Conservation (phyloP, 139 green algal genomes). For the Chara braunii region DNA sequence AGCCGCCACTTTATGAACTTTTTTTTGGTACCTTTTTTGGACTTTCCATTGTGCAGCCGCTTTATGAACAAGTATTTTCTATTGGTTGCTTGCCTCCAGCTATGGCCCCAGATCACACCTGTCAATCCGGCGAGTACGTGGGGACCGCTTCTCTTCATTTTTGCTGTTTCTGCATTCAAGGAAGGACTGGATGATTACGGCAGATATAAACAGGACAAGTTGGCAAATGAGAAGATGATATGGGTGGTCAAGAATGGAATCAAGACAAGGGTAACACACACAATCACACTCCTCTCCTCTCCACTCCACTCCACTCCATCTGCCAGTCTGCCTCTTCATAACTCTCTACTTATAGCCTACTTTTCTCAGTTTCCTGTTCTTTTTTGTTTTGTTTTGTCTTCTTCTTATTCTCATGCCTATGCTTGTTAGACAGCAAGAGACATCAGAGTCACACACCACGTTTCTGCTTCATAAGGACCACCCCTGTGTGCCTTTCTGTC, state of each 20-base stretch:
- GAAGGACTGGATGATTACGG: constrained; percentile 34
- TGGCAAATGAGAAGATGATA: constrained; percentile 31
- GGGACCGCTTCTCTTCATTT: constrained; percentile 34
- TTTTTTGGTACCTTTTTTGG: too few relatives aligned
- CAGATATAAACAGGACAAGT: constrained; percentile 27
- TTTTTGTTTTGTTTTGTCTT: too few relatives aligned
- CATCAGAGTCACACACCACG: too few relatives aligned
- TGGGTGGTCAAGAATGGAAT: constrained; percentile 19
- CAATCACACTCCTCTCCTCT: too few relatives aligned
- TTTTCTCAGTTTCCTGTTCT: background rate
- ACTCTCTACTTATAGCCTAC: too few relatives aligned
- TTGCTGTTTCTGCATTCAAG: constrained; percentile 30
- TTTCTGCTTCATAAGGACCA: too few relatives aligned
- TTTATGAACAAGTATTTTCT: constrained; percentile 46
- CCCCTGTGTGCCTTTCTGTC: too few relatives aligned
- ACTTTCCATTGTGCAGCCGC: constrained; percentile 10
- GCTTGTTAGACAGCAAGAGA: too few relatives aligned
- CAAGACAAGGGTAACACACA: constrained; percentile 1
- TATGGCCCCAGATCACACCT: constrained; percentile 34
- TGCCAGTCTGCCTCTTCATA: too few relatives aligned
- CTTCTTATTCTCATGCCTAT: too few relatives aligned
- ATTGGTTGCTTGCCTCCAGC: constrained; percentile 32
- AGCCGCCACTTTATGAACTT: too few relatives aligned
- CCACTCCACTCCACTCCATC: too few relatives aligned
- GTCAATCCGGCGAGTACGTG: constrained; percentile 31